Evolutionary conservation across 73 alveolate genomes (phyloP).

Genomic region (Symbiodinium pilosum): DNA sequence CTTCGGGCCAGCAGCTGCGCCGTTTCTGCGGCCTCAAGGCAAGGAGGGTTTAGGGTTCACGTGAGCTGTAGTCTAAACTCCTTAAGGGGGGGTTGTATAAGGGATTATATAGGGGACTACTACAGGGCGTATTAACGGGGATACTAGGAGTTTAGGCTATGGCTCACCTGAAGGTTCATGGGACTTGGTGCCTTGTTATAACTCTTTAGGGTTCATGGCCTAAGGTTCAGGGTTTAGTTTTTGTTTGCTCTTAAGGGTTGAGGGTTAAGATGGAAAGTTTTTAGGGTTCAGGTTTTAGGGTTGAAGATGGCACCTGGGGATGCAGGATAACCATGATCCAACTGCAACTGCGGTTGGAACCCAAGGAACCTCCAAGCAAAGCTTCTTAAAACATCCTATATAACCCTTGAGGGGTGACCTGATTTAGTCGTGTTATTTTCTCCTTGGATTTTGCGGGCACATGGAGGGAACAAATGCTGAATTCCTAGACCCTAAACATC

Average conservation of each 20-base stretch:
- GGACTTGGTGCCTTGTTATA: too few relatives aligned
- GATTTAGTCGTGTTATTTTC: too few relatives aligned
- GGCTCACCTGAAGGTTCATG: too few relatives aligned
- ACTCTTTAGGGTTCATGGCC: neutral
- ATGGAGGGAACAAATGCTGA: too few relatives aligned
- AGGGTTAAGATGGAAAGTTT: neutral
- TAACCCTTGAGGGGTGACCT: too few relatives aligned
- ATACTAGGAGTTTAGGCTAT: neutral
- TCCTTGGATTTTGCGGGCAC: too few relatives aligned
- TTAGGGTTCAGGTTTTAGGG: neutral
- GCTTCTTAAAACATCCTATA: too few relatives aligned
- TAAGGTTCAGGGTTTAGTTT: neutral
- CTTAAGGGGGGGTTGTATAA: too few relatives aligned
- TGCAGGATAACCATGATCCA: too few relatives aligned
- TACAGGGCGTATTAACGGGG: neutral
- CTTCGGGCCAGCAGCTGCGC: slow-evolving; percentile 40
- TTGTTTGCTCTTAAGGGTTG: neutral
- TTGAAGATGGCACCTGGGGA: neutral
- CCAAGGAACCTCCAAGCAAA: too few relatives aligned
- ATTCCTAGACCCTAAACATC: too few relatives aligned
- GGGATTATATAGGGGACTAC: neutral
- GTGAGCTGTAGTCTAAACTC: neutral
- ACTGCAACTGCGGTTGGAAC: too few relatives aligned
- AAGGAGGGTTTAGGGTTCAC: neutral
- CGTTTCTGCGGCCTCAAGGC: slow-evolving; percentile 40